Conservation (phyloP, 306 rosid species). For the Hippophae tibetana region DNA sequence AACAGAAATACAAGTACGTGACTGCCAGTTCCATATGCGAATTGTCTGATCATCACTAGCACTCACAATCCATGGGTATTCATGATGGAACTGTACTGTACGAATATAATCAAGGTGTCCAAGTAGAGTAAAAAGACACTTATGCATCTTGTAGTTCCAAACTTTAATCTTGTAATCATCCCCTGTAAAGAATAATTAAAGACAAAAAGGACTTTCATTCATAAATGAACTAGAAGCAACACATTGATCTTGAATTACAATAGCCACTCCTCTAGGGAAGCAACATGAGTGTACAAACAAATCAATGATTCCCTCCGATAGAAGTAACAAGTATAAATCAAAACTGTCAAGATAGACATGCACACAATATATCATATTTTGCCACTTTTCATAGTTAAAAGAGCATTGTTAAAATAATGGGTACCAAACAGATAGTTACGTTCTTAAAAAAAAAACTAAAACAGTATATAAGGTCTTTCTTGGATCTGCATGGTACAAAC, state of each 20-base stretch:
- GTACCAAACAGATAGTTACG: too few relatives aligned
- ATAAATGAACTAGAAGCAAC: background rate
- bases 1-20: conserved; percentile 91
- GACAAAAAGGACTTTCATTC: background rate
- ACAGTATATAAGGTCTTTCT: too few relatives aligned
- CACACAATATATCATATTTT: background rate
- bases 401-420: too few relatives aligned
- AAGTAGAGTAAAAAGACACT: conserved; percentile 87
- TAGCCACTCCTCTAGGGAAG: background rate
- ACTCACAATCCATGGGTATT: conserved; percentile 92
- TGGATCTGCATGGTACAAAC: too few relatives aligned
- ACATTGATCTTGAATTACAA: too few relatives aligned
- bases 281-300: background rate
- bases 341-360: background rate
- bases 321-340: background rate
- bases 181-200: conserved; percentile 43
- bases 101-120: conserved; percentile 98
- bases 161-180: conserved; percentile 98
- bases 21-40: conserved; percentile 99
- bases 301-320: background rate
- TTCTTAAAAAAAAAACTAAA: too few relatives aligned
- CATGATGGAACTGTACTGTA: conserved; percentile 94
- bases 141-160: conserved; percentile 96
- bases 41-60: conserved; percentile 98
- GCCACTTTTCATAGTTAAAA: background rate